Base-by-base conservation (phyloP, 257 asterid species). In the Solanum chmielewskii region DNA sequence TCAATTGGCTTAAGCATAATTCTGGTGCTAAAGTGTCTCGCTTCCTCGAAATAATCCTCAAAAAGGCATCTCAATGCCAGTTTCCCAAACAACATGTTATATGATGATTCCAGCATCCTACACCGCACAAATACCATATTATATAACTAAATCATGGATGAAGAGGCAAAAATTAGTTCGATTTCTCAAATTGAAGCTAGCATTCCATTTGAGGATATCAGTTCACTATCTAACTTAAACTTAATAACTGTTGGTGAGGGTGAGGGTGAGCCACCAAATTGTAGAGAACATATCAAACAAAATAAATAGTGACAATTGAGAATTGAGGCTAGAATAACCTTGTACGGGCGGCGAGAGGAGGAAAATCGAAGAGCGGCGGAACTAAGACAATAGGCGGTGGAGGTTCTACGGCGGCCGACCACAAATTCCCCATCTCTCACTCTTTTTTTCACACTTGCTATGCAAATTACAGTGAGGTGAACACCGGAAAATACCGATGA, bases 291-390 rank as follows among this genome's bases (percentile, higher is more conserved):
- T 11, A 39, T 39, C 20, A 83, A 70, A 71, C 33, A 29, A 3
- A 47, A 44, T 27, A 31, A 25, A 70, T 69, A 12, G 15, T 13
- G 25, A 1, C 83, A 44, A 68, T 13, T 71, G 44, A 75, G 45
- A 21, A 21, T 14, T 6, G 45, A 39, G 31, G 56, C 23, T n/a
- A 64, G 69, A 16, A 20, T 39, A n/a, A 6, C 73, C 98, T 95
- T 21, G 98, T 93, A 33, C 99, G 98, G 81, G 98, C 98, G 84
- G 97, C 95, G 91, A 96, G 97, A 16, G 99, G 99, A 83, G 99
- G 98, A 85, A 94, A 96, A 88, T 95, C 99, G 90, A 96, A 96
- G 83, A 96, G 98, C 88, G 99, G 99, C 87, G 99, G 99, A 89
- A 96, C 99, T 91, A 96, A 90, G 90, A 96, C 98, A 95, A 96